Conservation (phyloP, 2,329 filamentous ascomycete genomes). For the Colletotrichum lentis region DNA sequence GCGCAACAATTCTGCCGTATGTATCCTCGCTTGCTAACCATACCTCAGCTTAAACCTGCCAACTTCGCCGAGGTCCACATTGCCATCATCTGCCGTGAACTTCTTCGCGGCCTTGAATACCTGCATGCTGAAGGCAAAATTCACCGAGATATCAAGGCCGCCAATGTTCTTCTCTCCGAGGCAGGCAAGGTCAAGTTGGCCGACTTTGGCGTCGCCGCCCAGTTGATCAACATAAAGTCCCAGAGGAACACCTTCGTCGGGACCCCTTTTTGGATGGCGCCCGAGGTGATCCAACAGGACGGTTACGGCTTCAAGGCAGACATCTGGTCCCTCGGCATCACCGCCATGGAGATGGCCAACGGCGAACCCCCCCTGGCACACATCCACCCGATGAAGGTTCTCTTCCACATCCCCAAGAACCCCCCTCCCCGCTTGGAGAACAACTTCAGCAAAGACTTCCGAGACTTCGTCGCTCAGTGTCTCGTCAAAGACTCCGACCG, state of each 20-base stretch:
- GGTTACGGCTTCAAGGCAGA: constrained; percentile 88
- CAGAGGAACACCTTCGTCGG: constrained; percentile 97
- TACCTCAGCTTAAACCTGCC: constrained; percentile 80
- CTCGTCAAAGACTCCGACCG: constrained; percentile 90
- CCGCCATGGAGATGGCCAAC: constrained; percentile 86
- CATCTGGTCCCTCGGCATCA: constrained; percentile 93
- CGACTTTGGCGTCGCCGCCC: constrained; percentile 96
- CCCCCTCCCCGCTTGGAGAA: constrained; percentile 85
- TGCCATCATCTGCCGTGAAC: constrained; percentile 90
- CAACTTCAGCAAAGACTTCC: constrained; percentile 87
- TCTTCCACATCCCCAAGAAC: constrained; percentile 91
- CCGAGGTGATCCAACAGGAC: constrained; percentile 90
- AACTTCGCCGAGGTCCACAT: constrained; percentile 90
- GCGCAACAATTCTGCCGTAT: constrained; percentile 37
- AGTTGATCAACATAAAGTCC: constrained; percentile 96
- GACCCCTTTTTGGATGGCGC: constrained; percentile 97
- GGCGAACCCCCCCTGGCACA: constrained; percentile 88
- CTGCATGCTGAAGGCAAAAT: constrained; percentile 94
- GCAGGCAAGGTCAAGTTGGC: constrained; percentile 92
- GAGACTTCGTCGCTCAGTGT: constrained; percentile 90
- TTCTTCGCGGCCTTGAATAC: constrained; percentile 90
- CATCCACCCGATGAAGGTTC: constrained; percentile 91
- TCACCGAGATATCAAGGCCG: constrained; percentile 95
- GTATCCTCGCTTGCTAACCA: constrained; percentile 44
- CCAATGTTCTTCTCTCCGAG: constrained; percentile 92